These are phyloP conservation scores for Moesziomyces sp. DNA, from an alignment of 1,284 basidiomycete genomes.

Conservation along the genomic window DNA sequence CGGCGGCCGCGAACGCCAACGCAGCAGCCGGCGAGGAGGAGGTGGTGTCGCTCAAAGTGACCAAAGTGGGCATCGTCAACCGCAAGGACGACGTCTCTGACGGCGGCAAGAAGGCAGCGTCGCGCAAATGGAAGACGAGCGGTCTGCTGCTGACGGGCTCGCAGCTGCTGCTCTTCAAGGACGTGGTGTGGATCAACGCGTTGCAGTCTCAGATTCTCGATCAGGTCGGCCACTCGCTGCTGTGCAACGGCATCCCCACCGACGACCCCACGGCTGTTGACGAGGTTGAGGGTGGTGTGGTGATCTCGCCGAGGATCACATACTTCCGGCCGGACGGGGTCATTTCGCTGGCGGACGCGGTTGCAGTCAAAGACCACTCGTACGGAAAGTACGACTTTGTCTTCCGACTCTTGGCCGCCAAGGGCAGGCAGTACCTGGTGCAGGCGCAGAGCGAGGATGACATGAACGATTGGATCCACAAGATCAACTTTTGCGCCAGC, in stretches of 20 bases:
- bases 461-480: slow-evolving; percentile 89
- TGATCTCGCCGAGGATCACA: slow-evolving; percentile 72
- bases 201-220: slow-evolving; percentile 73
- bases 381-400: slow-evolving; percentile 75
- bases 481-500: slow-evolving; percentile 92
- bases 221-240: slow-evolving; percentile 48
- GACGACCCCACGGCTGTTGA: slow-evolving; percentile 11
- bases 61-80: slow-evolving; percentile 82
- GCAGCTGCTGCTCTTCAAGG: slow-evolving; percentile 91
- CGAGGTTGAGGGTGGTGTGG: slow-evolving; percentile 57
- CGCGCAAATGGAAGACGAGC: slow-evolving; percentile 88
- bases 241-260: slow-evolving; percentile 42
- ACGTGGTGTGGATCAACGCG: slow-evolving; percentile 75
- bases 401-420: slow-evolving; percentile 78
- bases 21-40: slow-evolving; percentile 22
- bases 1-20: slow-evolving; percentile 8
- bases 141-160: slow-evolving; percentile 87
- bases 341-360: slow-evolving; percentile 73
- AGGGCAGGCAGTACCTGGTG: slow-evolving; percentile 79
- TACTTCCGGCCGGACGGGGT: slow-evolving; percentile 87
- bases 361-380: slow-evolving; percentile 59
- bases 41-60: slow-evolving; percentile 75
- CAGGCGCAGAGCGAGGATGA: slow-evolving; percentile 79
- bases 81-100: slow-evolving; percentile 80
- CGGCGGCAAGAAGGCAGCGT: slow-evolving; percentile 79